Percentiles rank a stretch among this genome's conserved stretches.
Conservation (phyloP, 2,329 filamentous ascomycete species). For the Cladophialophora exuberans region DNA sequence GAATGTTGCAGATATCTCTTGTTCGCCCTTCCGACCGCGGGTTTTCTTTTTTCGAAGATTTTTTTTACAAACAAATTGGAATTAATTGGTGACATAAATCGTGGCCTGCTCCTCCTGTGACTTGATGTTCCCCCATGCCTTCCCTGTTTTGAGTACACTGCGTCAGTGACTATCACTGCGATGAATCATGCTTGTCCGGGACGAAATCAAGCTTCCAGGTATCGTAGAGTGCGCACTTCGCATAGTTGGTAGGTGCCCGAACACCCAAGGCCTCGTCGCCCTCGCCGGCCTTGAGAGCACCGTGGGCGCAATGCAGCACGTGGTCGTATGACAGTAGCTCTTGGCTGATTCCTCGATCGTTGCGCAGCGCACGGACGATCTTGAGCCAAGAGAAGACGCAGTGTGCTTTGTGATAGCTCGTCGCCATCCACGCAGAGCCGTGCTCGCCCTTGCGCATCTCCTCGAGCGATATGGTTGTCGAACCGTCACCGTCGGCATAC, state of each 20-base stretch:
- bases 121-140: too few relatives aligned
- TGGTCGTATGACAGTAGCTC: conserved; percentile 31
- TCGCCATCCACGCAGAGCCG: conserved; percentile 22
- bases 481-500: conserved; percentile 25
- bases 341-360: conserved; percentile 26
- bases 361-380: conserved; percentile 28
- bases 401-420: conserved; percentile 28
- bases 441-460: conserved; percentile 31
- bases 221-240: conserved; percentile 27
- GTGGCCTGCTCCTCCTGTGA: too few relatives aligned
- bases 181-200: conserved; percentile 27
- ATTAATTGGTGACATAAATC: too few relatives aligned
- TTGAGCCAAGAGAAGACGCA: conserved; percentile 32
- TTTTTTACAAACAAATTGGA: too few relatives aligned
- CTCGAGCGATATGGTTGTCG: conserved; percentile 17
- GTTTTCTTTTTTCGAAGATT: too few relatives aligned
- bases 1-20: too few relatives aligned
- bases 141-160: too few relatives aligned
- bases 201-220: conserved; percentile 28
- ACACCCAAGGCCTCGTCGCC: conserved; percentile 23
- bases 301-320: conserved; percentile 29
- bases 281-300: conserved; percentile 14
- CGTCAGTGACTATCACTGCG: too few relatives aligned
- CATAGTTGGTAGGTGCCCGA: conserved; percentile 27
- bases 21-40: too few relatives aligned